These are phyloP conservation scores for Metahyphopichia silvanorum DNA, from an alignment of 805 yeast species.

Conservation along the genomic window DNA sequence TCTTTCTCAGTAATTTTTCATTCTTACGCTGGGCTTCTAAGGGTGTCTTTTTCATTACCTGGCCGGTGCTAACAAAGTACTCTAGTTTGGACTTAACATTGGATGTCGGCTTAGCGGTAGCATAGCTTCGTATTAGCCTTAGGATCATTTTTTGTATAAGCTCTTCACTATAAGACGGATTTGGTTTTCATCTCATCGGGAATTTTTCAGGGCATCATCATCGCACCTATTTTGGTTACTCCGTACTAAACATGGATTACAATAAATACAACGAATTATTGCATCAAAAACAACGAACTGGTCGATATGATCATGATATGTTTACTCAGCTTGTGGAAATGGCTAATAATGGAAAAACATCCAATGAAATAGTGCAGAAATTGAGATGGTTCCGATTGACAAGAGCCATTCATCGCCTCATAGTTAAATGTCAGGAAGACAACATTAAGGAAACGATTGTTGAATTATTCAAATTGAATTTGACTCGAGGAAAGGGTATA, in stretches of 20 bases:
- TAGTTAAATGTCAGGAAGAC: conserved; percentile 42
- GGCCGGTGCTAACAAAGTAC: conserved; percentile 27
- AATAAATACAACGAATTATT: neutral
- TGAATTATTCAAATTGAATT: conserved; percentile 54
- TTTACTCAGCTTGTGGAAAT: too few relatives aligned
- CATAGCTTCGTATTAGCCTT: too few relatives aligned
- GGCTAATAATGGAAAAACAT: too few relatives aligned
- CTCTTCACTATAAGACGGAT: too few relatives aligned
- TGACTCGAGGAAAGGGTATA: conserved; percentile 60
- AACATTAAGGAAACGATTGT: conserved; percentile 49
- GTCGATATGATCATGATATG: too few relatives aligned
- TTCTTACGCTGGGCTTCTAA: conserved; percentile 10
- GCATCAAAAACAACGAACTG: conserved; percentile 3
- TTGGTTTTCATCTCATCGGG: too few relatives aligned
- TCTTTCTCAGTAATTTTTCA: conserved; percentile 3
- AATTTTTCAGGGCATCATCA: too few relatives aligned
- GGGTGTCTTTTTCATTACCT: conserved; percentile 15
- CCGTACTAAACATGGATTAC: too few relatives aligned
- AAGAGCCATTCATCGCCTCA: conserved; percentile 43
- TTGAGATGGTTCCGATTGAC: conserved; percentile 56
- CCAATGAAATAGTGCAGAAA: conserved; percentile 37
- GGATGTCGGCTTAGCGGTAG: too few relatives aligned
- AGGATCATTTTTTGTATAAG: too few relatives aligned
- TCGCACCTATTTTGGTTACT: too few relatives aligned
- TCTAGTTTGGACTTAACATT: conserved; percentile 18